Conservation (phyloP, 192 early-diverging fungal genomes). For the Backusella sp. region DNA sequence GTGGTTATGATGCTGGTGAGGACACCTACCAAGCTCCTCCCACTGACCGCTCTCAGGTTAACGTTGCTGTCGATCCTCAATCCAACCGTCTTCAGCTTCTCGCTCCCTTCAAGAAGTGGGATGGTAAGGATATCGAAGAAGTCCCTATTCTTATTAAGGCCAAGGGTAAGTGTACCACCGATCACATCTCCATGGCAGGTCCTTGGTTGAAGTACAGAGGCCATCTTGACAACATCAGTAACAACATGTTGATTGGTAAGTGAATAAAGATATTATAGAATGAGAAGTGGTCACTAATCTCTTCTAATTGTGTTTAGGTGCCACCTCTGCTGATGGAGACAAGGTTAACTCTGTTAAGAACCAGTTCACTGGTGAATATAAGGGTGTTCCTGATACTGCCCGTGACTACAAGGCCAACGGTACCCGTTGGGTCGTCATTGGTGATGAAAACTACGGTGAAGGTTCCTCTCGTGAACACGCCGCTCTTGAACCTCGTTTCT, state of each 20-base stretch:
- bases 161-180: conserved; percentile 98
- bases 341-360: conserved; percentile 76
- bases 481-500: conserved; percentile 94
- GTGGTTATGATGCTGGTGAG: conserved; percentile 92
- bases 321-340: conserved; percentile 86
- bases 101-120: conserved; percentile 83
- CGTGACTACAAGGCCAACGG: conserved; percentile 91
- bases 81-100: conserved; percentile 93
- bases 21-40: conserved; percentile 97
- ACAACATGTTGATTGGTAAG: conserved; percentile 94
- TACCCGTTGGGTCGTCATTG: conserved; percentile 92
- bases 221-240: conserved; percentile 98
- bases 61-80: conserved; percentile 76
- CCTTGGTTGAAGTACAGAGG: conserved; percentile 95
- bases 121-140: conserved; percentile 82
- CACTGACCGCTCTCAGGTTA: conserved; percentile 69
- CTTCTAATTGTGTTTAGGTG: conserved; percentile 42
- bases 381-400: conserved; percentile 89
- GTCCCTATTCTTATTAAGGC: conserved; percentile 93
- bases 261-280: background rate
- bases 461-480: conserved; percentile 99
- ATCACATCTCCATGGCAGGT: conserved; percentile 95
- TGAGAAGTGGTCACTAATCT: background rate
- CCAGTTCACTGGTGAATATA: conserved; percentile 72
- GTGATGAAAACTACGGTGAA: conserved; percentile 99